These are phyloP conservation scores for Pilobolus umbonatus DNA, from an alignment of 192 early-diverging fungal genomes.

Conservation along the genomic window DNA sequence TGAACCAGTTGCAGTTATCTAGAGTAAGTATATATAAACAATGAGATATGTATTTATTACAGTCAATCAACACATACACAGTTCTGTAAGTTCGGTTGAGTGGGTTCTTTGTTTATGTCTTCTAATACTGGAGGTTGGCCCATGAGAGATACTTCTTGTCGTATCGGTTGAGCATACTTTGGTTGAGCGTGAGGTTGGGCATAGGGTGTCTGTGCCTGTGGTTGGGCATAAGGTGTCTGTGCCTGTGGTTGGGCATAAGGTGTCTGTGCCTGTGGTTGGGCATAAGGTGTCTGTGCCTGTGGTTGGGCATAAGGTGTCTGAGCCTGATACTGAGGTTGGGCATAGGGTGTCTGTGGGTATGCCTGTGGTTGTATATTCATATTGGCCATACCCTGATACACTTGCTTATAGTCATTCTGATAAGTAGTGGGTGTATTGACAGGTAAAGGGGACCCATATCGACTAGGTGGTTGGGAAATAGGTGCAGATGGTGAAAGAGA, in stretches of 20 bases:
- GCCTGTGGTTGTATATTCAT: no score
- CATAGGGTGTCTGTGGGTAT: no score
- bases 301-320: neutral
- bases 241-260: neutral
- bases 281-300: neutral
- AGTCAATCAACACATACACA: neutral
- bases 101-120: conserved; percentile 54
- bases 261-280: neutral
- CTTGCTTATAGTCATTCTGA: conserved; percentile 68
- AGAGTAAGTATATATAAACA: neutral
- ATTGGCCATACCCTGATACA: conserved; percentile 17
- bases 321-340: neutral
- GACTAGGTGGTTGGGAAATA: neutral
- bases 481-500: conserved; percentile 28
- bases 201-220: neutral
- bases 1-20: conserved; percentile 14
- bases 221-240: neutral
- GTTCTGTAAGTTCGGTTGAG: neutral
- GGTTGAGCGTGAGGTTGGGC: conserved; percentile 14
- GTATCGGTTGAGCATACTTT: conserved; percentile 5
- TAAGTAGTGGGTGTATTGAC: conserved; percentile 73
- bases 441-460: neutral
- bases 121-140: conserved; percentile 64
- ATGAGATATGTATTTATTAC: neutral
- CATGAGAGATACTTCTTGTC: conserved; percentile 44